A percentile compares a stretch with the other conserved stretches of the same genome.
Conservation (phyloP, 2,329 filamentous ascomycete genomes). For the Aspergillus niger region DNA sequence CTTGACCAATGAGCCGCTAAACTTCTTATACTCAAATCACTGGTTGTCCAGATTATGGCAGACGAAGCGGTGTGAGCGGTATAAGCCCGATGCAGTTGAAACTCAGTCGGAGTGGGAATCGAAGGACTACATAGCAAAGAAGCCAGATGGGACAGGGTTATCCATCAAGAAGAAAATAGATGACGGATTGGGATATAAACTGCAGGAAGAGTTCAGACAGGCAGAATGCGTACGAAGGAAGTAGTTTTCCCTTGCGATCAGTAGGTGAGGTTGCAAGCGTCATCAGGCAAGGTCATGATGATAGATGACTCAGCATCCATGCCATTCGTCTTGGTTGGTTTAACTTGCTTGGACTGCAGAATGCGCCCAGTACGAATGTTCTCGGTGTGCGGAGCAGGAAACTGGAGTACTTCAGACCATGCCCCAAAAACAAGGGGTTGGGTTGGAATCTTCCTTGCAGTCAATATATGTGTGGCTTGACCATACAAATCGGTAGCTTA, state of each 20-base stretch:
- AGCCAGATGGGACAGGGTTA: background rate
- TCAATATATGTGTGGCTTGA: no score
- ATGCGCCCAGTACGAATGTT: background rate
- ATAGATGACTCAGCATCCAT: conserved; percentile 35
- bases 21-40: background rate
- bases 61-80: conserved; percentile 4
- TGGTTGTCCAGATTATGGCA: background rate
- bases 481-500: no score
- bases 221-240: conserved; percentile 6
- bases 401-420: background rate
- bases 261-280: conserved; percentile 32
- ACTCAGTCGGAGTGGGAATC: background rate
- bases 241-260: background rate
- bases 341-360: background rate
- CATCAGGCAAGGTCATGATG: conserved; percentile 38
- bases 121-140: background rate
- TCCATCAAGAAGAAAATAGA: background rate
- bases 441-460: no score
- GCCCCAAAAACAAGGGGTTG: no score
- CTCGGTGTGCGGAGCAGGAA: background rate
- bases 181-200: background rate
- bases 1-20: background rate
- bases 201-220: background rate
- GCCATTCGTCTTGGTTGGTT: background rate
- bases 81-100: background rate